Conservation (phyloP, 2,329 filamentous ascomycete species). For the Fusarium floridanum region DNA sequence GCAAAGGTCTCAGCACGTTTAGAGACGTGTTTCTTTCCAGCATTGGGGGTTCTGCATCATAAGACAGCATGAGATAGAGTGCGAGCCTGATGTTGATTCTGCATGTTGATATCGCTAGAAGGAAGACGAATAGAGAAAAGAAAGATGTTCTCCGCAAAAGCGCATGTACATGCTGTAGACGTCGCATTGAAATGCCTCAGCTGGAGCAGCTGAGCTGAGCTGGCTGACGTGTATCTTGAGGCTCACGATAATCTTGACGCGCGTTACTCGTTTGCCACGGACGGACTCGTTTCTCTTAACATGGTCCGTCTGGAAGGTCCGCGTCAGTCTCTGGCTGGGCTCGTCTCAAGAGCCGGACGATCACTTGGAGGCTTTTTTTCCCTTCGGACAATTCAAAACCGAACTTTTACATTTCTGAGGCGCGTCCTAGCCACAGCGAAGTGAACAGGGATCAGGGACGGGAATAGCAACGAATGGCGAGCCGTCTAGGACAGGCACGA, state of each 20-base stretch:
- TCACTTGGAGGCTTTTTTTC: conserved; percentile 9
- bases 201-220: neutral
- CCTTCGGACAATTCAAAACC: conserved; percentile 22
- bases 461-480: conserved; percentile 31
- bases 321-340: conserved; percentile 19
- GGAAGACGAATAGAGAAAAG: conserved; percentile 6
- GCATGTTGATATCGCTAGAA: conserved; percentile 9
- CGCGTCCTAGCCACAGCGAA: neutral
- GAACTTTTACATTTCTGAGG: conserved; percentile 9
- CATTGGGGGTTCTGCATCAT: conserved; percentile 6
- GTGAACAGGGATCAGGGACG: conserved; percentile 13
- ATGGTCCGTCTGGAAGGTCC: neutral
- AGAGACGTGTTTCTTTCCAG: neutral
- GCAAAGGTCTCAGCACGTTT: neutral
- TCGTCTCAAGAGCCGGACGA: conserved; percentile 14
- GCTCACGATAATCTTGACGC: conserved; percentile 34
- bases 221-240: conserved; percentile 35
- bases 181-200: neutral
- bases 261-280: conserved; percentile 17
- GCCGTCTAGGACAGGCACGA: neutral
- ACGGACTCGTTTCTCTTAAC: neutral
- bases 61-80: conserved; percentile 5
- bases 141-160: neutral
- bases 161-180: neutral
- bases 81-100: neutral